Evolutionary conservation across 2,329 filamentous ascomycete genomes (phyloP), one percentile per base, ranked within the genome.

Genomic region (Trichoderma breve): DNA sequence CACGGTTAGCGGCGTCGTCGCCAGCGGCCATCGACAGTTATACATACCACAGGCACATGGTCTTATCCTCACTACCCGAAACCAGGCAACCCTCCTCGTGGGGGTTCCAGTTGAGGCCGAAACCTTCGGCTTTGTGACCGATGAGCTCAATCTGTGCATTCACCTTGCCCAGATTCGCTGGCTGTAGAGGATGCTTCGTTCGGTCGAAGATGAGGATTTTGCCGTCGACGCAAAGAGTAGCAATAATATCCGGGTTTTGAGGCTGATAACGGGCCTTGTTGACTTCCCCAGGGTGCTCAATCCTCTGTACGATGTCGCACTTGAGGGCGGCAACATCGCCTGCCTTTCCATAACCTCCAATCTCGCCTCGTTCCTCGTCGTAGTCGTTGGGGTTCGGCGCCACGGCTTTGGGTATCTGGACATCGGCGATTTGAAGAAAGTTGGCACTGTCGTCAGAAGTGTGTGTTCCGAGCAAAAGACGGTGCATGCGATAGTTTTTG

Each of bases 201-300:
- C 95, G 91, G 84, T 99, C 96, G 84, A 97, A 99, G 76, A 99
- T 90, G 80, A 98, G 90, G 55, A 98, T 93, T 75, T 90, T 92
- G 74, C 93, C 93, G 80, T 98, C 93, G 8, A 93, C 90, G 75
- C 93, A 94, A 83, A 98, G 91, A 0, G 96, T 98, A 3, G 96
- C 96, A 77, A 99, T 97, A 72, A 99, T 91, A 78, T 99, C 94
- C 6, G 95, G 94, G 79, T 99, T 99, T 81, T 98, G 95, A 14
- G 96, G 96, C 82, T 98, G 95, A 80, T 98, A 98, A 76, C 96
- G 91, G 18, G 96, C 97, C 85, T 98, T 99, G 87, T 99, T 99
- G 80, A 99, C 94, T 82, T 99, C 96, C 74, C 93, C 93, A 18
- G 95, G 94, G 80, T 99, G 96, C 80, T 97, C 93, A 80, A 99